Evolutionary conservation across 106 monocot species (phyloP), one percentile per base, ranked within the genome.

Genomic region (Narthecium ossifragum): DNA sequence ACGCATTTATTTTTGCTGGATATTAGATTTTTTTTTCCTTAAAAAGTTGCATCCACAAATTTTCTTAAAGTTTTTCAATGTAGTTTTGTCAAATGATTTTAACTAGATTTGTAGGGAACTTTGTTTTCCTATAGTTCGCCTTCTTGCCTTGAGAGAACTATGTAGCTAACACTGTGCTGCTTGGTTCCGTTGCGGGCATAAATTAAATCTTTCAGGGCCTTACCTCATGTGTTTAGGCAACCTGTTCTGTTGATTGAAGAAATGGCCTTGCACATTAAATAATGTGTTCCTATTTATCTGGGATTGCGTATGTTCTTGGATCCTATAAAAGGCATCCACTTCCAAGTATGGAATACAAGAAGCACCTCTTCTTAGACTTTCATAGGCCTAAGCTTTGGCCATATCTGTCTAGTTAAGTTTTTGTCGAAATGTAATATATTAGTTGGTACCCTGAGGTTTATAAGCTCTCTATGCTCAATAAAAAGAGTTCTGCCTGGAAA

Each of bases 141-240:
- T 43, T 43, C 4, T 8, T 41, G 43, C 59, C 39, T 68, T 50
- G 25, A 68, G 33, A 68, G 49, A 68, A 59, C 26, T 36, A 37
- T 9, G 27, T 51, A 5, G 26, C 36, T 37, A 20, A 5, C 25
- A 7, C 37, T 24, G 13, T 57, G 46, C 33, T 58, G 26, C 57
- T 47, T 48, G 21, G 67, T 67, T 58, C 67, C 47, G 48, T 67
- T 58, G 67, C 48, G 11, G 57, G 67, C 57, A 58, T 67, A 58
- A 3, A 67, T 10, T 40, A 57, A 43, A 46, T n/a, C 40, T 11
- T 24, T 14, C 8, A 37, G 18, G 43, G 14, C 43, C 43, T 2
- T 17, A 43, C 12, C 43, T 17, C 43, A 43, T 43, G 4, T 43
- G 11, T 57, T 17, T 57, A 33, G 13, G 13, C 56, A 57, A 57